Base-by-base conservation (phyloP, 1,284 basidiomycete genomes). In the Trametes sp. region DNA sequence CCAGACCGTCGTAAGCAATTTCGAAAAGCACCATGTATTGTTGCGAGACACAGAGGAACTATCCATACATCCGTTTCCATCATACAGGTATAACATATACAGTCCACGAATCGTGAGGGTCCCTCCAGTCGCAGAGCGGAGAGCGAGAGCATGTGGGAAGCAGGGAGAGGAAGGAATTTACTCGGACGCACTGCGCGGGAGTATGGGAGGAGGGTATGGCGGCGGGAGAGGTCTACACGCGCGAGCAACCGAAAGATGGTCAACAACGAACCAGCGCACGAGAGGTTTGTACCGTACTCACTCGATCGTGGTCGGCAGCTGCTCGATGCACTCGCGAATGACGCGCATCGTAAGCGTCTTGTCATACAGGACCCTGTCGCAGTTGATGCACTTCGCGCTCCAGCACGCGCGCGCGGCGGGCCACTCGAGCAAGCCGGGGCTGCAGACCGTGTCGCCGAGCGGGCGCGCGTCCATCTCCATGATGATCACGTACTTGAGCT, bases 381-480 rank as follows among this genome's bases (percentile, higher is more conserved):
- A 88, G 59, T 79, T 80, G 7, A 75, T 68, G 66, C 87, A 88
- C 52, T 80, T 80, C 0, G 85, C 81, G 59, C 77, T 74, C 87
- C 87, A 89, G 70, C 87, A 88, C 4, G 81, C 78, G 62, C 77
- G 75, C 10, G 87, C 85, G 65, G 85, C 83, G 0, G 80, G 73
- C 87, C 87, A 89, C 36, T 81, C 80, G 23, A 72, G 69, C 57
- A 88, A 72, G 4, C 87, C 87, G 3, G 63, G 52, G 21, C 81
- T 78, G 60, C 81, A 52, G 38, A 88, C 76, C 5, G 83, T 85
- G 66, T 89, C 87, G 3, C 87, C 87, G 23, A 83, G 73, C 5
- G 87, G 84, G 16, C 86, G 79, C 3, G 68, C 66, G 63, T 88
- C 87, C 76, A 88, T 83, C 78, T 87, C 87, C 58, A 79, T 67